Base-by-base conservation (phyloP, 2,329 filamentous ascomycete genomes). In the Phaeosphaeria sp. region DNA sequence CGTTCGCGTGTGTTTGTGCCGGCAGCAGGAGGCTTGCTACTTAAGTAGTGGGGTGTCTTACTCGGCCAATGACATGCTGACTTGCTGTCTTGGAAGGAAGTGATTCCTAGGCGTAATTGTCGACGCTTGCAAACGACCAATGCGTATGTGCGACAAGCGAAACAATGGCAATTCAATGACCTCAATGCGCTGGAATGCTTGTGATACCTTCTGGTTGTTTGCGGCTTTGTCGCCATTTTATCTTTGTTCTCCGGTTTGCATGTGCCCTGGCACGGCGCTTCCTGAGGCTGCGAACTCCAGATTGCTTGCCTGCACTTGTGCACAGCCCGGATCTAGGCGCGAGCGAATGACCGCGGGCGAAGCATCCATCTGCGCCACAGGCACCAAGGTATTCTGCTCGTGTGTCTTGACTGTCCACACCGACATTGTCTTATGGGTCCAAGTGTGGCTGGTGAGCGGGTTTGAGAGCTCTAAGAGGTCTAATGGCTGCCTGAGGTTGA, bases 51-150 rank as follows among this genome's bases (percentile, higher is more conserved):
- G 63, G 61, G 61, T 6, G 20, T 48, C 49, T 20, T 59, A 60
- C 56, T 48, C 18, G 33, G 42, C 56, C 55, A 65, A 58, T 59
- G 49, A 55, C 53, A 63, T 59, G 17, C 49, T 54, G 25, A 30
- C 18, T 25, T 15, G 17, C 24, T 21, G 27, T 21, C 46, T 49
- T 30, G 15, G 33, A n/a, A 47, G 43, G 27, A 25, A 44, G 21
- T 18, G 36, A 49, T n/a, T 40, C 24, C 40, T 30, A 27, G 6
- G 47, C 50, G 56, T 49, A 56, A 20, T 39, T 47, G 36, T 43
- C 18, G 36, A 30, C 2, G 24, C 15, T 33, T 17, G 45, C 45
- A 43, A 43, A 43, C 40, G 40, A n/a, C 40, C 20, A 43, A 43
- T 43, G 40, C 40, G 40, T 43, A n/a, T 43, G 40, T 43, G 40